A percentile compares a stretch with the other conserved stretches of the same genome.
These are phyloP conservation scores for Marsdenia floribunda DNA, from an alignment of 257 asterid genomes.

Conservation along the genomic window DNA sequence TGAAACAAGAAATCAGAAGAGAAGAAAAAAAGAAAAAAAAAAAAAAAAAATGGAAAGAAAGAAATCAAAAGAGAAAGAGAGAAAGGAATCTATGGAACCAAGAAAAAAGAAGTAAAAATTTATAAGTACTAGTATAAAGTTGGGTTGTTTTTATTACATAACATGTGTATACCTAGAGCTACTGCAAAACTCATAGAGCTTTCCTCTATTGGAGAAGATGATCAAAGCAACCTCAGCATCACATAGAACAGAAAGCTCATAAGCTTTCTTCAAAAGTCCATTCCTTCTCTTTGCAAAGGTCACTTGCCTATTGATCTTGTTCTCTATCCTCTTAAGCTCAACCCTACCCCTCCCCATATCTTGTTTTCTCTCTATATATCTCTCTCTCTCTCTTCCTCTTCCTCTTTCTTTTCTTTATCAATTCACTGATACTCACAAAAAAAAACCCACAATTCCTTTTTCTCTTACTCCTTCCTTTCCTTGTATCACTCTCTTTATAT, in stretches of 20 bases:
- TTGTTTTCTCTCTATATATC: conserved; percentile 5
- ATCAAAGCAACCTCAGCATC: conserved; percentile 95
- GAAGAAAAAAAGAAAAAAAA: background rate
- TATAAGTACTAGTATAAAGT: conserved; percentile 4
- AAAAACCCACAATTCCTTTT: conserved; percentile 8
- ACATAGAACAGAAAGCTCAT: conserved; percentile 91
- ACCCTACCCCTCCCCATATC: conserved; percentile 85
- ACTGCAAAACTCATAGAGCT: conserved; percentile 97
- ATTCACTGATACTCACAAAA: conserved; percentile 14
- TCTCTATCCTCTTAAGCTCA: conserved; percentile 91
- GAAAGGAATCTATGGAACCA: conserved; percentile 8
- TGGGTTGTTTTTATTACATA: conserved; percentile 8
- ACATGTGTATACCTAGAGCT: conserved; percentile 74
- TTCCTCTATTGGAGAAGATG: conserved; percentile 99
- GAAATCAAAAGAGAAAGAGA: conserved; percentile 7
- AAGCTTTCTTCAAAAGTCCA: conserved; percentile 94
- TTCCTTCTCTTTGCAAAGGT: conserved; percentile 92
- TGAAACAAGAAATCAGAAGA: conserved; percentile 17
- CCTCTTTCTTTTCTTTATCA: conserved; percentile 7
- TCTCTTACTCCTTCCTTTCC: conserved; percentile 3
- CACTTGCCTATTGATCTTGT: conserved; percentile 95
- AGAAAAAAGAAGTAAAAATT: conserved; percentile 4
- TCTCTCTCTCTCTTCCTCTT: conserved; percentile 16
- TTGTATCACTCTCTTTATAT: conserved; percentile 18
- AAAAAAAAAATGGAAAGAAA: background rate